Base-by-base conservation (phyloP, 257 asterid genomes). In the Knoxia roxburghii region DNA sequence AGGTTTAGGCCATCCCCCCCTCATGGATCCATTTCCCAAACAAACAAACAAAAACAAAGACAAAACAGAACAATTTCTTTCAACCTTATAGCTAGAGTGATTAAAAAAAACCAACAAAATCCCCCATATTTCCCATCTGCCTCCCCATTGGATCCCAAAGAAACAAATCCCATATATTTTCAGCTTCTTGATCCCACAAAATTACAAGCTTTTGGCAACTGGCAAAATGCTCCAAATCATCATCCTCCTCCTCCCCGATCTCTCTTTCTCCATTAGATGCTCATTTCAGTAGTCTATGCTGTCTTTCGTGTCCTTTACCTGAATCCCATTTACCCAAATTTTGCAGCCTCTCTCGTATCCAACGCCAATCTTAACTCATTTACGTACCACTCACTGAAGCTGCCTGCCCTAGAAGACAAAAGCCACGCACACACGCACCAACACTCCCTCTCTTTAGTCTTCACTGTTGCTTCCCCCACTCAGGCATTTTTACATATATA, bases 361-460 rank as follows among this genome's bases (percentile, higher is more conserved):
- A 77, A 51, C 85, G 82, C 75, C 83, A 61, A 51, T 70, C 67
- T 76, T 69, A 66, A 61, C 69, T 49, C 65, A 40, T 18, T 71
- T 63, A 41, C 40, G 11, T 51, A 68, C 43, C 43, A 32, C 26
- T 40, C 35, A 5, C 41, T n/a, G 30, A 20, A 37, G 4, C 41
- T 26, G 50, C n/a, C n/a, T 35, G 32, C 40, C 51, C 73, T 53
- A 72, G 27, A 77, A 59, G 81, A 75, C 83, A 76, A 61, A 54
- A 48, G 46, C 14, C 35, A 12, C 72, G 43, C 65, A 49, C 63
- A 39, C 71, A 23, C 75, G 20, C 79, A 58, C 62, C 51, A 65
- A 45, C 77, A 52, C 30, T 21, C 3, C n/a, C 51, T 26, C 41
- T 29, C 68, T 48, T 20, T 13, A 3, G 12, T 43, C 15, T 43